phyloP scores from a whole-genome alignment of 2,329 filamentous ascomycete species.

The Xylariales sp. region DNA sequence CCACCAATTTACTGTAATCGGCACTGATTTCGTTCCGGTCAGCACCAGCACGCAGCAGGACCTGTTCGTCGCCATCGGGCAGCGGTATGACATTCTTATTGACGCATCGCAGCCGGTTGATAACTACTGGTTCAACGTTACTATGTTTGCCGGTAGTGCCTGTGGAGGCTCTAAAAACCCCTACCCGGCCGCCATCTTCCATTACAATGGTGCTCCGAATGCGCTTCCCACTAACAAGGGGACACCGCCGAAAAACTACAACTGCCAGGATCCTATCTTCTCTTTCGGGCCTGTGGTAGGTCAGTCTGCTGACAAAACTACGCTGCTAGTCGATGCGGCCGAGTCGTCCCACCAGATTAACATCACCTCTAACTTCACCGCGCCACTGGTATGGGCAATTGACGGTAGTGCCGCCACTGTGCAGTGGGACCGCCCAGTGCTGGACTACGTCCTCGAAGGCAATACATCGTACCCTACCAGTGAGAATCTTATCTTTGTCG shows the following conservation, averaged over 20 bases:
- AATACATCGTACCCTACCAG: constrained; percentile 19
- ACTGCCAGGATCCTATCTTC: constrained; percentile 13
- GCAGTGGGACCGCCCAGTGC: constrained; percentile 35
- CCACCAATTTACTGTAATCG: constrained; percentile 46
- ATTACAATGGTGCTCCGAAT: constrained; percentile 27
- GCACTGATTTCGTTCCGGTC: constrained; percentile 48
- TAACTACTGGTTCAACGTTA: constrained; percentile 40
- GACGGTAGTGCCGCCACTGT: constrained; percentile 28
- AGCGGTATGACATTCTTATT: constrained; percentile 45
- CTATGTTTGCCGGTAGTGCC: constrained; percentile 13
- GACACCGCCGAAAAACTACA: constrained; percentile 9
- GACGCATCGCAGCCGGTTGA: constrained; percentile 26
- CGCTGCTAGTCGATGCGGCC: constrained; percentile 14
- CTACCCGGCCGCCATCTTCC: constrained; percentile 32
- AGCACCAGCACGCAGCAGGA: constrained; percentile 41
- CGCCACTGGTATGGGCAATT: too few species aligned
- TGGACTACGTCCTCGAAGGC: constrained; percentile 26
- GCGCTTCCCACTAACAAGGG: constrained; percentile 25
- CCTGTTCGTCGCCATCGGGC: constrained; percentile 45
- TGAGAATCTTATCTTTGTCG: constrained; percentile 21
- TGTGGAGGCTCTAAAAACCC: constrained; percentile 27
- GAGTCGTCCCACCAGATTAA: too few species aligned
- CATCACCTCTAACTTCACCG: constrained; percentile 12
- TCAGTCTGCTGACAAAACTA: constrained; percentile 18
- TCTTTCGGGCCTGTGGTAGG: constrained; percentile 18